These are phyloP conservation scores for Rhypophila decipiens DNA, from an alignment of 495 filamentous ascomycete species.

Conservation along the genomic window DNA sequence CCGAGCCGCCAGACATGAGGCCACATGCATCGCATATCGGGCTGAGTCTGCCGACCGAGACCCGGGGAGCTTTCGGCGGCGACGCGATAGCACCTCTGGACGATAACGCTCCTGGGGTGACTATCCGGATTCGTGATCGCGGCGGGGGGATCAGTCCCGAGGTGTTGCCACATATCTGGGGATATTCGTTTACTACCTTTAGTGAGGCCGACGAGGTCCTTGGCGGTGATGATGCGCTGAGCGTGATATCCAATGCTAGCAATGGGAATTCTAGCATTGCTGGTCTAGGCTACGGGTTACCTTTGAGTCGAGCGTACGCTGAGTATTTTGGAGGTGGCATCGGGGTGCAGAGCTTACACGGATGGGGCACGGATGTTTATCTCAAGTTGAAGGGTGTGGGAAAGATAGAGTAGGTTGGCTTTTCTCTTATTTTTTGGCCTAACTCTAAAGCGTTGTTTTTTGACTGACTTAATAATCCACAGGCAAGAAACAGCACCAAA, in stretches of 20 bases:
- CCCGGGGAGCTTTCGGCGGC: constrained; percentile 38
- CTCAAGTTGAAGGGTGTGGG: constrained; percentile 79
- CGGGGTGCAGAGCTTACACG: constrained; percentile 85
- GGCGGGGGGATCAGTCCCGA: constrained; percentile 86
- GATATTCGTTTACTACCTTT: constrained; percentile 94
- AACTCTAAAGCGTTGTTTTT: too few relatives aligned
- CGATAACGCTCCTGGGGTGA: constrained; percentile 73
- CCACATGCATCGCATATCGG: constrained; percentile 58
- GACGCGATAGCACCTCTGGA: constrained; percentile 50
- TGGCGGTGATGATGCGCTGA: constrained; percentile 55
- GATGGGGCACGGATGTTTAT: constrained; percentile 71
- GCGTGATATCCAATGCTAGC: constrained; percentile 61
- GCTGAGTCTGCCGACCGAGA: constrained; percentile 64
- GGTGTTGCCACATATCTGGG: constrained; percentile 82
- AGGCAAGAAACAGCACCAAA: too few relatives aligned
- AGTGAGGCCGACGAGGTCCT: constrained; percentile 52
- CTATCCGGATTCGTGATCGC: constrained; percentile 90
- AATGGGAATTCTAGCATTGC: constrained; percentile 73
- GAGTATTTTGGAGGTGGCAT: constrained; percentile 99
- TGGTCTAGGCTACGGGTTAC: constrained; percentile 87
- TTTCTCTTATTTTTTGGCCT: too few relatives aligned
- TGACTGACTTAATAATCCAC: too few relatives aligned
- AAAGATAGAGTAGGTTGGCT: constrained; percentile 44
- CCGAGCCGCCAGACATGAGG: constrained; percentile 53
- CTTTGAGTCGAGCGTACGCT: constrained; percentile 87